Percentiles rank a stretch among this genome's conserved stretches.
Evolutionary conservation across 352 stramenopile genomes (phyloP).

Genomic region (Phytophthora tubulina): DNA sequence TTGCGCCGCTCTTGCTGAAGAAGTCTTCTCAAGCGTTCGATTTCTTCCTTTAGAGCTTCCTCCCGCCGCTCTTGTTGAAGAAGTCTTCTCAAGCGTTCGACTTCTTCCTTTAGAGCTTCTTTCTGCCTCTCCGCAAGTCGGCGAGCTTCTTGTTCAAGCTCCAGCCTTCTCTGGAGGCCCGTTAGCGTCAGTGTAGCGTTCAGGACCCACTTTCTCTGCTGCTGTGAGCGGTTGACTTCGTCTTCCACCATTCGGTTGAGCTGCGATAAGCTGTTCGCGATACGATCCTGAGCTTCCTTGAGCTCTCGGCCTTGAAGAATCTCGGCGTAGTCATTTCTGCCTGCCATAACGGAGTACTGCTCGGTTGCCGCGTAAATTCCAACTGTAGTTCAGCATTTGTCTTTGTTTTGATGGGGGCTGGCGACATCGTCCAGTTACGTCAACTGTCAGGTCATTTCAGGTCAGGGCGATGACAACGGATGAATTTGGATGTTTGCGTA

Average conservation of each 20-base stretch:
- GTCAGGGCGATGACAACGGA: not conserved
- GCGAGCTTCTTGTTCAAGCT: not conserved
- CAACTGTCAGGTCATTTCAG: not conserved
- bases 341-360: not conserved
- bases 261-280: constrained; percentile 1
- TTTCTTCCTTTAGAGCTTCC: too few species aligned
- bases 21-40: too few species aligned
- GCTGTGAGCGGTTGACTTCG: not conserved
- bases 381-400: not conserved
- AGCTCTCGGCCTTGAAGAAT: constrained; percentile 3
- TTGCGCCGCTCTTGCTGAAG: not conserved
- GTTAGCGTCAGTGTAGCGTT: not conserved
- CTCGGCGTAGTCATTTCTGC: not conserved
- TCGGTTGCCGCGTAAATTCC: not conserved
- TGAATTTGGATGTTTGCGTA: too few species aligned
- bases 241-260: constrained; percentile 1
- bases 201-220: not conserved
- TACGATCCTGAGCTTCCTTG: not conserved
- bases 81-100: constrained; percentile 1
- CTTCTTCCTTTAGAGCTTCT: not conserved
- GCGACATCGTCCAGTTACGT: not conserved
- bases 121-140: not conserved
- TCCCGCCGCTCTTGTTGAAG: not conserved
- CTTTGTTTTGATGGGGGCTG: too few species aligned
- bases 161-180: not conserved